A percentile compares a stretch with the other conserved stretches of the same genome.
Conservation (phyloP, 2,329 filamentous ascomycete species). For the Cladophialophora psammophila region DNA sequence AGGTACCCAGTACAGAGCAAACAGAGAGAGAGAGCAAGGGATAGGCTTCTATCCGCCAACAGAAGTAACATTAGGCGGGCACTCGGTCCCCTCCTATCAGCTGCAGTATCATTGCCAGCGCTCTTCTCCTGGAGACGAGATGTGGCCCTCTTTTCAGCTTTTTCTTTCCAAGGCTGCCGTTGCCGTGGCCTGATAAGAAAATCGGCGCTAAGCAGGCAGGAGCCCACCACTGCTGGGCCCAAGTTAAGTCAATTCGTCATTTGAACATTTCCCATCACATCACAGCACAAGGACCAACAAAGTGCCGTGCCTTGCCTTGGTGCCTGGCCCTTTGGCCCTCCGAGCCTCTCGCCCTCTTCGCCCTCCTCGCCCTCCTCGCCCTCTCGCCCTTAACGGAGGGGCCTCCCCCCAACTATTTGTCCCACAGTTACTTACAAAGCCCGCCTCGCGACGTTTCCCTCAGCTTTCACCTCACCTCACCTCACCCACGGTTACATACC, state of each 20-base stretch:
- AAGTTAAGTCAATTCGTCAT: background rate
- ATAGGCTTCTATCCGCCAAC: background rate
- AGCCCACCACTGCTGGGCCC: slow-evolving; percentile 3
- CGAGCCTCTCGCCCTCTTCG: background rate
- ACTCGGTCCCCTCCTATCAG: slow-evolving; percentile 9
- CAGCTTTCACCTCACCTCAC: background rate
- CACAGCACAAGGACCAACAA: slow-evolving; percentile 6
- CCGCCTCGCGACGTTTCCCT: slow-evolving; percentile 8
- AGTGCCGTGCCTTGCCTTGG: slow-evolving; percentile 7
- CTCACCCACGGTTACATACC: slow-evolving; percentile 17
- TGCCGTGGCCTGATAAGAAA: slow-evolving; percentile 25
- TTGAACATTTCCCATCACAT: slow-evolving; percentile 10
- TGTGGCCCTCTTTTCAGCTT: slow-evolving; percentile 2
- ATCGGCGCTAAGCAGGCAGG: slow-evolving; percentile 13
- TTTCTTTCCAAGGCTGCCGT: slow-evolving; percentile 10
- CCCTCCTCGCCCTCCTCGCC: background rate
- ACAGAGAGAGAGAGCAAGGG: no score
- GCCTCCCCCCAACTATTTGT: slow-evolving; percentile 13
- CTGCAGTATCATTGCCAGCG: slow-evolving; percentile 2
- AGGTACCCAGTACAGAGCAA: no score
- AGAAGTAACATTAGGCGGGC: slow-evolving; percentile 2
- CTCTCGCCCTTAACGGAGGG: background rate
- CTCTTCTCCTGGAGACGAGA: slow-evolving; percentile 5
- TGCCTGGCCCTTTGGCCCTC: background rate
- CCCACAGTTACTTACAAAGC: slow-evolving; percentile 16